Conservation (phyloP, 306 rosid species). For the Arachis hypogaea region DNA sequence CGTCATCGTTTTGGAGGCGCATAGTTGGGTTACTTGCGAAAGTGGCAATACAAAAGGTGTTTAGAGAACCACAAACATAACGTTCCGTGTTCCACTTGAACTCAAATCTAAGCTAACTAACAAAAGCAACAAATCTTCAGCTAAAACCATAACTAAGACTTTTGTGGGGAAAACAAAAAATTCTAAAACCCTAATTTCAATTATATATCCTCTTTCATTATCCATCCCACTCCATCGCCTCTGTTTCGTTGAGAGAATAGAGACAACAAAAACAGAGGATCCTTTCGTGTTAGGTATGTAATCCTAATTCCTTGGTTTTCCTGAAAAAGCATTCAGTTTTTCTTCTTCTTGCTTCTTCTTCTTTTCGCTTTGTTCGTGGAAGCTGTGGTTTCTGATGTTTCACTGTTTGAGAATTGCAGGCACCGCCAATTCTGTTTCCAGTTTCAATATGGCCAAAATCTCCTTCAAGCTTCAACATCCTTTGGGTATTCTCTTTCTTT, state of each 20-base stretch:
- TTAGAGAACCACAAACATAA: constrained; percentile 29
- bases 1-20: constrained; percentile 3
- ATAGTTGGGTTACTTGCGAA: constrained; percentile 41
- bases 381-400: constrained; percentile 41
- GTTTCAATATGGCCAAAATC: constrained; percentile 68
- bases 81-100: constrained; percentile 51
- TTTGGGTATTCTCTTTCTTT: constrained; percentile 53
- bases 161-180: neutral
- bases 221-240: neutral
- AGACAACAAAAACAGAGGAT: neutral
- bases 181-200: constrained; percentile 32
- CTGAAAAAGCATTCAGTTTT: neutral
- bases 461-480: constrained; percentile 84
- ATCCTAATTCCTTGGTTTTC: neutral
- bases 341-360: neutral
- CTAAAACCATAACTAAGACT: neutral
- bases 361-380: neutral
- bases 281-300: constrained; percentile 44
- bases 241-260: neutral
- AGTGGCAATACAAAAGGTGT: constrained; percentile 36
- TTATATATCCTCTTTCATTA: neutral
- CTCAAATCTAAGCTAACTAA: neutral
- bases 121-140: neutral
- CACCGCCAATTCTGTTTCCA: constrained; percentile 20
- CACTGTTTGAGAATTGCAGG: constrained; percentile 56